Evolutionary conservation across 441 rosid genomes (phyloP).

Genomic region (Pelargonium cotyledonis): DNA sequence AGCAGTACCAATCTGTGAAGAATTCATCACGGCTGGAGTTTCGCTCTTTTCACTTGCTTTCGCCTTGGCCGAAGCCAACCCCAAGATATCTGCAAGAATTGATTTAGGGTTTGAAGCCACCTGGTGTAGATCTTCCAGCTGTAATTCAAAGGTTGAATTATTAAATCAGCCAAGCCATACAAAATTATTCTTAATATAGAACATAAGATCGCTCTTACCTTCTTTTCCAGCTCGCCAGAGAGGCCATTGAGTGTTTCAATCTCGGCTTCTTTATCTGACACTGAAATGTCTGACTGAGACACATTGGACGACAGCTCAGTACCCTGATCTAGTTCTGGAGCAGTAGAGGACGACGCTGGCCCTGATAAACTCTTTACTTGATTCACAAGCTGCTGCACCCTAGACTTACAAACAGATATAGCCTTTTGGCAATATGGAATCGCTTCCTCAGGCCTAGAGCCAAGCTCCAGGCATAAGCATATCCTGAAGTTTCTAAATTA

Average conservation of each 20-base stretch:
- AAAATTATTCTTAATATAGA: not conserved
- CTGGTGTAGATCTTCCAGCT: conserved; percentile 93
- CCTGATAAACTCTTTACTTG: conserved; percentile 49
- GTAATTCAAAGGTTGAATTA: conserved; percentile 24
- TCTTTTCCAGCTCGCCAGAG: conserved; percentile 74
- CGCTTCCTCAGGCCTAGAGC: conserved; percentile 71
- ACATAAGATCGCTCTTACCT: conserved; percentile 37
- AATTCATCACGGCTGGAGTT: conserved; percentile 35
- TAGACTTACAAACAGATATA: conserved; percentile 60
- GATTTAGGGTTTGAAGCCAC: conserved; percentile 55
- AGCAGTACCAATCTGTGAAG: conserved; percentile 53
- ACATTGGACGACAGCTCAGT: conserved; percentile 51
- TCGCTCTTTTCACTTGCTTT: conserved; percentile 35
- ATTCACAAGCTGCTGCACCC: conserved; percentile 47
- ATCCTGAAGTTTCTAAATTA: conserved; percentile 69
- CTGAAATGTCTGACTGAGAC: conserved; percentile 31
- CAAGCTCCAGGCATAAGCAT: conserved; percentile 78
- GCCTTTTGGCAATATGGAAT: conserved; percentile 74
- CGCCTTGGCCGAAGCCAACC: conserved; percentile 47
- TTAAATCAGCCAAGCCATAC: conserved; percentile 11
- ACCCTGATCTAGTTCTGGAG: conserved; percentile 42
- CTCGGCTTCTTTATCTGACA: conserved; percentile 66
- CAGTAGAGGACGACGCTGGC: conserved; percentile 42
- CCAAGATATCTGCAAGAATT: conserved; percentile 64
- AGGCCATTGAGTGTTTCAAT: conserved; percentile 57